Base-by-base conservation (phyloP, 23 red algal species). In the Gracilaria gracilis region DNA sequence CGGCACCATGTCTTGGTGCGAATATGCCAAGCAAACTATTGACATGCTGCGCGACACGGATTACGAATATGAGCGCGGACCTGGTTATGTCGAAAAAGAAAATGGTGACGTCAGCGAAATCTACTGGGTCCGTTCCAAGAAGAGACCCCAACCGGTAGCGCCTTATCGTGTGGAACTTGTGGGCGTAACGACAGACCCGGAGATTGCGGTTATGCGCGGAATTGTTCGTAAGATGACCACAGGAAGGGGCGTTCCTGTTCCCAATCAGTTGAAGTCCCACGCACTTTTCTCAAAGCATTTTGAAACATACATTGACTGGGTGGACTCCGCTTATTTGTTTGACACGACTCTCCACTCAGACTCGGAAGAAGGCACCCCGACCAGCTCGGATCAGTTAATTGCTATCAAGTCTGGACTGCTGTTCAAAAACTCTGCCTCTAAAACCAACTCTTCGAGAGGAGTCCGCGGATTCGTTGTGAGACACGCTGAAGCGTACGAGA, bases 131-230 rank as follows among this genome's bases (percentile, higher is more conserved):
- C 81, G 74, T 23, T 67, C 74, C 7, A 75, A 67, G 53, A 82
- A 82, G 36, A 39, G 89, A 83, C 55, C 47, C 23, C 47, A 37
- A 11, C 89, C 78, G 14, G 92, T 82, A 4, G 69, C 62, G 13
- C 69, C 92, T 1, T 94, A 94, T 61, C 83, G 64, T 33, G 82
- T 94, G 36, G 92, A 94, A 37, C 83, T 94, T 38, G 83, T 94
- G 13, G 92, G 92, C 46, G 92, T 94, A 9, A 94, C 92, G 4
- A 83, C 84, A 0, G 81, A 86, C 70, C 62, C 92, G 0, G 92
- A 86, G 58, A 87, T 88, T 9, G 50, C 92, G 12, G 92, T 94
- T 27, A 82, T 87, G 82, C 82, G 92, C 50, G 92, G 92, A 24
- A 94, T 94, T 72, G 58, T 94, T 66, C 64, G 92, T 0, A 67